Percentiles rank a stretch among this genome's conserved stretches.
These are phyloP conservation scores for Filobasidium wieringae DNA, from an alignment of 768 basidiomycete species.

Conservation along the genomic window DNA sequence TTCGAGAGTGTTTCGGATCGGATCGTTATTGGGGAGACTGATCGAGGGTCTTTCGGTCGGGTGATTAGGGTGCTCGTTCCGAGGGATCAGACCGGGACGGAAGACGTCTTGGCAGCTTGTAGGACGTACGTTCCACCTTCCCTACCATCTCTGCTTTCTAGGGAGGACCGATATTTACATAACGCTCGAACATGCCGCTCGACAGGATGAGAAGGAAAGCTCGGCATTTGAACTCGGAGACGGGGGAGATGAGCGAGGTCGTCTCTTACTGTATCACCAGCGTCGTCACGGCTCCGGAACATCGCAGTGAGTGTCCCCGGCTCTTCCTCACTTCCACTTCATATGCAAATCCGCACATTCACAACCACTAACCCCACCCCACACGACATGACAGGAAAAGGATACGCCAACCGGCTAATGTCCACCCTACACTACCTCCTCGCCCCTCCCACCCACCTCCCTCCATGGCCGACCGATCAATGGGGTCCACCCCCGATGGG, in stretches of 20 bases:
- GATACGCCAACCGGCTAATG: slow-evolving; percentile 6
- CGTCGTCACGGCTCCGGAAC: background rate
- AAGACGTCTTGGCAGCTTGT: background rate
- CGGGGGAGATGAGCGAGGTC: background rate
- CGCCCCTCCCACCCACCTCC: background rate
- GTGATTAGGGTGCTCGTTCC: background rate
- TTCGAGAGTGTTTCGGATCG: background rate
- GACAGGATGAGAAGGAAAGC: slow-evolving; percentile 1
- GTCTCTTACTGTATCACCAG: background rate
- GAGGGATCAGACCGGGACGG: background rate
- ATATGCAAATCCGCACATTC: too few species aligned
- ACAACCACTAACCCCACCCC: background rate
- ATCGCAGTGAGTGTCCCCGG: background rate
- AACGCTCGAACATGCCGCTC: background rate
- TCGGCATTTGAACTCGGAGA: background rate
- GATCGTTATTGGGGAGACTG: background rate
- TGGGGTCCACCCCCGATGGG: background rate
- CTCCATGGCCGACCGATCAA: background rate
- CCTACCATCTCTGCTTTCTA: background rate
- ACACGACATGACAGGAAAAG: background rate
- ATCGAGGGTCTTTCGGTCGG: too few species aligned
- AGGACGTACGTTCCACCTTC: background rate
- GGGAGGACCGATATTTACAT: background rate
- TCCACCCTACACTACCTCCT: slow-evolving; percentile 6
- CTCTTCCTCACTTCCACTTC: background rate